Evolutionary conservation across 2,329 filamentous ascomycete genomes (phyloP), one percentile per base, ranked within the genome.

Genomic region (Beauveria medogensis): DNA sequence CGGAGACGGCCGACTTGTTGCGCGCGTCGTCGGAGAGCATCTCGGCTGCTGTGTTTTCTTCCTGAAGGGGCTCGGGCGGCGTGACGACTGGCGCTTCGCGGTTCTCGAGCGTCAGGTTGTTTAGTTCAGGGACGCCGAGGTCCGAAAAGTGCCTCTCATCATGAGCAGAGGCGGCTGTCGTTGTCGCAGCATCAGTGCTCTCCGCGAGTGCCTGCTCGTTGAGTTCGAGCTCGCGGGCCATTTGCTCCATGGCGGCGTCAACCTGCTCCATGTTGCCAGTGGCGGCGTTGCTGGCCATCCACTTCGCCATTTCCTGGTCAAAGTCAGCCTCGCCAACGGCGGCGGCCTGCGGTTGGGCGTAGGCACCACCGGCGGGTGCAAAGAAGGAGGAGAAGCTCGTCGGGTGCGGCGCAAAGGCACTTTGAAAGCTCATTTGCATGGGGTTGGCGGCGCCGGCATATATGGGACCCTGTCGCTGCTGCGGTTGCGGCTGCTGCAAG

Each of bases 211-310:
- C 63, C 10, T 69, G 66, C n/a, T 75, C 71, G 63, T 71, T 72
- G 59, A 72, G 68, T 46, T 76, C 74, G 9, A 78, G 66, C 59
- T 78, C 74, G 14, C 69, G 70, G 6, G 76, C 76, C 65, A 78
- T 71, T 59, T 75, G 70, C 41, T 77, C 75, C 73, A 78, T 77
- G 58, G 73, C 72, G 22, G 74, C 74, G 55, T 77, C 74, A 3
- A 78, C 74, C 37, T 76, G 69, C 26, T 71, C 67, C 69, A 77
- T 76, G 46, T 70, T 63, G 6, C 66, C 67, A 9, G 65, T 65
- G 3, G 62, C 62, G 22, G 71, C 69, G 48, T 78, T 72, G 16
- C 60, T 67, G 0, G 72, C 69, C 71, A 78, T 74, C 76, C 76
- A 78, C 26, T 67, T 68, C 6, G 70, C 69, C 71, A 78, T 75